These are phyloP conservation scores for Sequoia sempervirens DNA, from an alignment of 75 land plant species.

Conservation along the genomic window DNA sequence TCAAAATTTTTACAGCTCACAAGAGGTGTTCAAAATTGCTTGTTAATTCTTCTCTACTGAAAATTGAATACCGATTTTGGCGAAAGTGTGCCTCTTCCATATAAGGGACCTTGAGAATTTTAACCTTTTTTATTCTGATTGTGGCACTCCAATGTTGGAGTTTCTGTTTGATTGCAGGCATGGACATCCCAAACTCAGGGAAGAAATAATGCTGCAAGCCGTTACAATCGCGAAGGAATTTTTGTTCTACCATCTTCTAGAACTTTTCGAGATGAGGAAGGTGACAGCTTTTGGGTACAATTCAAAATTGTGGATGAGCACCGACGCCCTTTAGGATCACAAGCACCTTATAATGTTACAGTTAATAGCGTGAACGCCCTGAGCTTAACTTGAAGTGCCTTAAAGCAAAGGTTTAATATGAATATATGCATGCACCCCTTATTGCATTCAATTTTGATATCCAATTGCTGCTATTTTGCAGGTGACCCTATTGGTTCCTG, in stretches of 20 bases:
- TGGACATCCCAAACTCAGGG: constrained; percentile 84
- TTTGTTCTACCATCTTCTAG: constrained; percentile 69
- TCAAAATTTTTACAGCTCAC: background rate
- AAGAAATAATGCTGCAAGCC: constrained; percentile 64
- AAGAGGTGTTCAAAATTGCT: background rate
- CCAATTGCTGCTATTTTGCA: constrained; percentile 17
- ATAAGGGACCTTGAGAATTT: background rate
- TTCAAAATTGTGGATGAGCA: constrained; percentile 77
- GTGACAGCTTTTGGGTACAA: constrained; percentile 82
- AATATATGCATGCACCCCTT: background rate
- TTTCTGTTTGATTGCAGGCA: constrained; percentile 47
- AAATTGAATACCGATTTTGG: background rate
- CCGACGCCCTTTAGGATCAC: constrained; percentile 51
- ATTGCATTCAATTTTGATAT: background rate
- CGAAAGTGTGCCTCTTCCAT: background rate
- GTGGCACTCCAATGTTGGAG: background rate
- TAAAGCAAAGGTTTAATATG: background rate
- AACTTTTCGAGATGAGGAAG: constrained; percentile 89
- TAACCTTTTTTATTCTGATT: background rate
- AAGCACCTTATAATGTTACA: constrained; percentile 92
- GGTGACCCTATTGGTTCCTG: constrained; percentile 85
- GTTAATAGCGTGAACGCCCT: constrained; percentile 29
- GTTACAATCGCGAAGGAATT: constrained; percentile 78
- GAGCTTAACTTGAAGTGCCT: background rate
- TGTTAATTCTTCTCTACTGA: background rate